A percentile compares a stretch with the other conserved stretches of the same genome.
Evolutionary conservation across 1,284 basidiomycete genomes (phyloP).

Genomic region (Ustilago loliicola): DNA sequence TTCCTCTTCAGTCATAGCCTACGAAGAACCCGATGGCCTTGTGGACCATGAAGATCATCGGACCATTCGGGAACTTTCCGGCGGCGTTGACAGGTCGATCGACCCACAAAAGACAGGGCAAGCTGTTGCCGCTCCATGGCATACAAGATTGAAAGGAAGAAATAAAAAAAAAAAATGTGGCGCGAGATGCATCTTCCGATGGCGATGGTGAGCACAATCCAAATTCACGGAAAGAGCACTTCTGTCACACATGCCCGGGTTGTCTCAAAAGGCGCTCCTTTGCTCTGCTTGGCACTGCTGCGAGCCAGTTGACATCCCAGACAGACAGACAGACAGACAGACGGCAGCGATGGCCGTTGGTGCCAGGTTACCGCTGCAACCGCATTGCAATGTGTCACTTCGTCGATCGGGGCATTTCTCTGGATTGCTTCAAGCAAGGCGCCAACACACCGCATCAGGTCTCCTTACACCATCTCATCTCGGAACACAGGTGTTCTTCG

Average conservation of each 20-base stretch:
- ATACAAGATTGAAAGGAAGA: neutral
- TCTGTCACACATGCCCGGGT: neutral
- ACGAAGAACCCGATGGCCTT: neutral
- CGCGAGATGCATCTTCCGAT: conserved; percentile 18
- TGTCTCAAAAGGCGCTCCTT: conserved; percentile 6
- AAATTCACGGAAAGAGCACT: neutral
- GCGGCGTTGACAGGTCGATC: neutral
- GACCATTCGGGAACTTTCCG: neutral
- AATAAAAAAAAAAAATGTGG: conserved; percentile 7
- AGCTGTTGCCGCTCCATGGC: neutral
- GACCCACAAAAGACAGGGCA: neutral
- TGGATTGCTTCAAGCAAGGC: neutral
- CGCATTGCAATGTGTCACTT: too few relatives aligned
- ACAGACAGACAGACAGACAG: neutral
- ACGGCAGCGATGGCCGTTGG: neutral
- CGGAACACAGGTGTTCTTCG: neutral
- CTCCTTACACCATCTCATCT: conserved; percentile 1
- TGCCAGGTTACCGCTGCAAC: neutral
- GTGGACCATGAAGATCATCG: neutral
- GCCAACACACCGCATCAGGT: conserved; percentile 4
- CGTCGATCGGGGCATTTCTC: neutral
- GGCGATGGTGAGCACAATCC: conserved; percentile 15
- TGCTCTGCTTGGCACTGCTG: conserved; percentile 9
- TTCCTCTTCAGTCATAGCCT: neutral
- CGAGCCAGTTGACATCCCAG: neutral